Conservation (phyloP, 176 grass and related monocot species). For the Hordeum marinum region DNA sequence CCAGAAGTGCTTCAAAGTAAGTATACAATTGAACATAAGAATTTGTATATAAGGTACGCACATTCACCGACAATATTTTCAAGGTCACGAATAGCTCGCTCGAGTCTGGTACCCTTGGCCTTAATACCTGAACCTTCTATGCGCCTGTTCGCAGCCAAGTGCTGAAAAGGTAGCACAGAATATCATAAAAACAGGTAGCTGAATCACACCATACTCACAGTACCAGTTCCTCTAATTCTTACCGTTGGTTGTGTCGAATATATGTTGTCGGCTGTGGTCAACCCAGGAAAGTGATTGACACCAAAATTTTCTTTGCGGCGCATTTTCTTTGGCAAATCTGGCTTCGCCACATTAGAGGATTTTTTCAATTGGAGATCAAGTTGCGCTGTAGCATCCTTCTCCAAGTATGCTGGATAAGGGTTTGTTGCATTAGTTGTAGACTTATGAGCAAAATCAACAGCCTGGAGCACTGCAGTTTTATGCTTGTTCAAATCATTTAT, state of each 20-base stretch:
- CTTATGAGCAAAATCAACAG: conserved; percentile 19
- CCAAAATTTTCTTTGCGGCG: conserved; percentile 29
- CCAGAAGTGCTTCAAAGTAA: conserved; percentile 10
- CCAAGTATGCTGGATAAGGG: conserved; percentile 22
- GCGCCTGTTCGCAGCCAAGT: conserved; percentile 22
- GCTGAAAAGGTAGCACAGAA: conserved; percentile 40
- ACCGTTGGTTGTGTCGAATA: conserved; percentile 51
- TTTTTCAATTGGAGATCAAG: conserved; percentile 43
- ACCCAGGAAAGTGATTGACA: conserved; percentile 32
- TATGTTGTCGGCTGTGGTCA: conserved; percentile 25
- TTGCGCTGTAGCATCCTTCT: conserved; percentile 39
- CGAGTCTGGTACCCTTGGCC: conserved; percentile 72
- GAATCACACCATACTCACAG: not conserved
- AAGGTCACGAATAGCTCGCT: conserved; percentile 72
- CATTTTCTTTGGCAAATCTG: conserved; percentile 30
- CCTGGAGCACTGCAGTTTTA: conserved; percentile 16
- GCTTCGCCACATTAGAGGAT: conserved; percentile 33
- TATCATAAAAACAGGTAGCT: conserved; percentile 6
- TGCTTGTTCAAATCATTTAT: conserved; percentile 43
- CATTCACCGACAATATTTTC: conserved; percentile 74
- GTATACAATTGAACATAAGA: not conserved
- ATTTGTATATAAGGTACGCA: conserved; percentile 17
- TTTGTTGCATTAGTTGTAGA: conserved; percentile 29
- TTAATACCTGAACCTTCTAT: conserved; percentile 47
- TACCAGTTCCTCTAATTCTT: conserved; percentile 10